Evolutionary conservation across 2,329 filamentous ascomycete genomes (phyloP), one percentile per base, ranked within the genome.

Genomic region (Pleomassaria siparia): DNA sequence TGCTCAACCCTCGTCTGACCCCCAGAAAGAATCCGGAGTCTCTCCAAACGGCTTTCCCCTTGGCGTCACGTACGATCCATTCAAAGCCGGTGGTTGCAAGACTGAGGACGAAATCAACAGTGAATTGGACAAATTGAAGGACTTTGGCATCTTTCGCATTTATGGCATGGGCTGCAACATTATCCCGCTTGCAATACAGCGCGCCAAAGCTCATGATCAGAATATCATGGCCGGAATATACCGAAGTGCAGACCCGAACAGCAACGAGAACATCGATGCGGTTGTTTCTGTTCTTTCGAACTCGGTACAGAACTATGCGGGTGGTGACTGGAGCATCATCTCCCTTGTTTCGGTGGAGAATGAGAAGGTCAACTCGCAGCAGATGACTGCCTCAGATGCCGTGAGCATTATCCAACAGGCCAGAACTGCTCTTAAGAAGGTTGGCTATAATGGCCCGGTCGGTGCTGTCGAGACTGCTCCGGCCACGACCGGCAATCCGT

Each of bases 81-180:
- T 60, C 44, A 62, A 56, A 10, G 43, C 51, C 1, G 30, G 41
- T 13, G 53, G 46, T 46, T 95, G 89, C 79, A 94, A 92, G 69
- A 75, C 79, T 5, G 73, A 78, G 44, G 71, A 74, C 1, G 75
- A 89, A 57, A 78, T 95, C 43, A 75, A 80, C 50, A 64, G 72
- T 16, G 89, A 95, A 61, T 81, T 94, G 57, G 72, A 73, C 13
- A 72, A 71, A 39, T 72, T 84, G 43, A 74, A 83, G 22, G 74
- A 73, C 12, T 91, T 87, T 70, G 76, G 77, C 15, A 70, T 84
- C 28, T 74, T 95, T 45, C 87, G 91, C 42, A 80, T 88, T 63
- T 95, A 95, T 64, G 90, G 89, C 43, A 83, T 84, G 47, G 88
- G 91, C 69, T 95, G 90, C 69, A 75, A 89, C 61, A 87, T 91